Evolutionary conservation across 2,329 filamentous ascomycete genomes (phyloP).

Genomic region (Drechslerella stenobrocha): DNA sequence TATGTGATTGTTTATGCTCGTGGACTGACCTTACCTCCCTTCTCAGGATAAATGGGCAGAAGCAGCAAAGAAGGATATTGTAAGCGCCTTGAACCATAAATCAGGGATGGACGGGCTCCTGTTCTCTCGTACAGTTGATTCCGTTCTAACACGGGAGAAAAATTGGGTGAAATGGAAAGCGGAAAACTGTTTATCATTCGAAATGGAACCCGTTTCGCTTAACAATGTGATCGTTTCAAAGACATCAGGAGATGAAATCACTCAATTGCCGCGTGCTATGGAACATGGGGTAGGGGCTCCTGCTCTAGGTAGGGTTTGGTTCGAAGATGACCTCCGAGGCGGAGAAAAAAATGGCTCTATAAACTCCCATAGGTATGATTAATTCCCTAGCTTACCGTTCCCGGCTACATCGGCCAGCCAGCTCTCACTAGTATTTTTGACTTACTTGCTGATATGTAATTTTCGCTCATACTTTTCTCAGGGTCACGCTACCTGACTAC

Average conservation of each 20-base stretch:
- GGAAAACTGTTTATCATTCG: conserved; percentile 86
- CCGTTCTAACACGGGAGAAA: conserved; percentile 90
- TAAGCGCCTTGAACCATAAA: conserved; percentile 81
- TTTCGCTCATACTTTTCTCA: conserved; percentile 55
- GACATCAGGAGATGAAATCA: conserved; percentile 70
- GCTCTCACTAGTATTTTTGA: conserved; percentile 43
- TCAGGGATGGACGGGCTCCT: conserved; percentile 81
- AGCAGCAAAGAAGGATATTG: conserved; percentile 67
- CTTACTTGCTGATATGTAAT: too few relatives aligned
- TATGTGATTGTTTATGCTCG: neutral
- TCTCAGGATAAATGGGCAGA: conserved; percentile 77
- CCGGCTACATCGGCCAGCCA: neutral
- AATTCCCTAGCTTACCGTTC: conserved; percentile 27
- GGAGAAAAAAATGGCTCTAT: conserved; percentile 70
- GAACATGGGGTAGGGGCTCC: conserved; percentile 65
- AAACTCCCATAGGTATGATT: conserved; percentile 60
- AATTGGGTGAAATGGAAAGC: conserved; percentile 99
- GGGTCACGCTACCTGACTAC: conserved; percentile 70
- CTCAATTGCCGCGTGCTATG: conserved; percentile 66
- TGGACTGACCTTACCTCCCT: too few relatives aligned
- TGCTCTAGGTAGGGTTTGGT: conserved; percentile 73
- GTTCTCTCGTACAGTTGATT: conserved; percentile 96
- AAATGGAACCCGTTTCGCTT: conserved; percentile 70
- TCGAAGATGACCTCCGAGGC: conserved; percentile 65
- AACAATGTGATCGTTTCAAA: conserved; percentile 72